Conservation (phyloP, 345 rosid genomes). For the thale cress (Arabidopsis thaliana) region DNA sequence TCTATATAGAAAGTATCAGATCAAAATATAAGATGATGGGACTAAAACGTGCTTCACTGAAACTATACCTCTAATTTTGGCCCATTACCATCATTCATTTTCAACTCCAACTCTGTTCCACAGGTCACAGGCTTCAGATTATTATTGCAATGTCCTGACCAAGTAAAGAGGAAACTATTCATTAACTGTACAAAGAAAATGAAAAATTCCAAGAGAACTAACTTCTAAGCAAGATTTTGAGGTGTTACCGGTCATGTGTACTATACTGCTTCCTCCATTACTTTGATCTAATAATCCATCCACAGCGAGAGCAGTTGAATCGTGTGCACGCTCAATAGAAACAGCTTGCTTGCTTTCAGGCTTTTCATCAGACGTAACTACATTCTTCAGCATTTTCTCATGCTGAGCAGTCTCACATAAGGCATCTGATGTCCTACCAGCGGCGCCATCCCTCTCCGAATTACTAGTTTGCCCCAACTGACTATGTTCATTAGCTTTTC, state of each 20-base stretch:
- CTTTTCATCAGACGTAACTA: constrained; percentile 54
- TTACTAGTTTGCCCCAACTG: constrained; percentile 58
- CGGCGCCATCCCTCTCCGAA: background rate
- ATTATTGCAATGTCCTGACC: constrained; percentile 56
- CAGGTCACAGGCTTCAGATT: constrained; percentile 57
- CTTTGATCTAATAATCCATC: constrained; percentile 28
- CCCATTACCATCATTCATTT: constrained; percentile 55
- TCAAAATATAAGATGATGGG: constrained; percentile 2
- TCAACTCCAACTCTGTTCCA: constrained; percentile 56
- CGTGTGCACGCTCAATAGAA: background rate
- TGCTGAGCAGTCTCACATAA: constrained; percentile 28
- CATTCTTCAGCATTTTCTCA: constrained; percentile 50
- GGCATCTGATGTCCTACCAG: constrained; percentile 46
- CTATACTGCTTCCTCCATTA: constrained; percentile 18
- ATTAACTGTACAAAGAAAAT: constrained; percentile 22
- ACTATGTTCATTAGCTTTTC: constrained; percentile 59
- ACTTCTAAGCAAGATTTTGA: constrained; percentile 5
- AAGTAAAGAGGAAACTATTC: constrained; percentile 22
- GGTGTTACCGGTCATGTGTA: constrained; percentile 24
- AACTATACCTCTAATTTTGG: constrained; percentile 64
- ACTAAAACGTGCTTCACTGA: background rate
- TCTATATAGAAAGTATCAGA: background rate
- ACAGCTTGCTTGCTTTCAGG: constrained; percentile 36
- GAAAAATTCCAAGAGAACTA: constrained; percentile 18
- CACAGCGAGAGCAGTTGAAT: constrained; percentile 14